Evolutionary conservation across 129 eudicot genomes (phyloP), one percentile per base, ranked within the genome.

Genomic region (Lonicera japonica): DNA sequence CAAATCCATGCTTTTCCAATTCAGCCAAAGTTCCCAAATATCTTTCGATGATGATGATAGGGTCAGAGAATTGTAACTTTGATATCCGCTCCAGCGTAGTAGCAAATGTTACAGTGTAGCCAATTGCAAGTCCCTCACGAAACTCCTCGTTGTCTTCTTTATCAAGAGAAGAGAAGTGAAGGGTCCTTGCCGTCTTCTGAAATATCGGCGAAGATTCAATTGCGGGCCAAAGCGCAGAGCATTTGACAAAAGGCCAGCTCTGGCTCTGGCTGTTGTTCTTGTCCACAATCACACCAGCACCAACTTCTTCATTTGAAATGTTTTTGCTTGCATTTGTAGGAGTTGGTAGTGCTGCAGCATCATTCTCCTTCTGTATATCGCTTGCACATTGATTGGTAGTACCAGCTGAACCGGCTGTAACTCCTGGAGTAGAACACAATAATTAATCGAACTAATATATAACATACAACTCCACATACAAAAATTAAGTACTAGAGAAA

Each of bases 61-160:
- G 68, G 9, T 70, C 77, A 23, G 62, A 67, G 58, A 59, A 38
- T 11, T 64, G 68, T 20, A 75, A 54, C 6, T 59, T 69, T 58
- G 54, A 18, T 18, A 61, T 51, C 40, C 19, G 67, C 14, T 63
- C 77, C 51, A 63, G 60, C 60, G 71, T 12, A 39, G 57, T 71
- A 14, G 58, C 73, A 45, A 66, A 79, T 17, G 72, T 79, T 12
- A 79, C 69, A 71, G 63, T 52, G 15, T 53, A 61, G 17, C 57
- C 74, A 21, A 79, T 63, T 9, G 84, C 84, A 23, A 70, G 58
- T 57, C 84, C 84, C 56, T 79, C 84, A 0, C 80, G 80, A n/a
- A 0, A 55, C 48, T 66, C 74, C 22, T 57, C 77, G 1, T 56
- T 62, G n/a, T n/a, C n/a, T 10, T 23, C 8, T 15, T 70, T 21